Evolutionary conservation across 805 yeast genomes (phyloP).

Genomic region (Candida ulmi): DNA sequence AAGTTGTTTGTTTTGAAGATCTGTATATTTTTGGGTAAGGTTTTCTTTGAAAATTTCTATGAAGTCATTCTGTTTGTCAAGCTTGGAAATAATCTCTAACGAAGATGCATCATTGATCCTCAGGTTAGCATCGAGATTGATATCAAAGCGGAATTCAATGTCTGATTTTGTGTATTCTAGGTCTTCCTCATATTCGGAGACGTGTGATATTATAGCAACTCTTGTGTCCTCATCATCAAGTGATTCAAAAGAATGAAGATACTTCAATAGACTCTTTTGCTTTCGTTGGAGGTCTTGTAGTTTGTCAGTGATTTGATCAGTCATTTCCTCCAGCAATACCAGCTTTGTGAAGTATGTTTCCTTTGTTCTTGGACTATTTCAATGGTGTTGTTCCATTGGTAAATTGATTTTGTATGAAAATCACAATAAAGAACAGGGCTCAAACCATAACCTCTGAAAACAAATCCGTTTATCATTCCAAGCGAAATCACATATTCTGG

Average conservation of each 20-base stretch:
- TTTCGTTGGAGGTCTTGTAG: background rate
- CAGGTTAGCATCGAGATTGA: slow-evolving; percentile 5
- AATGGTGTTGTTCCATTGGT: too few relatives aligned
- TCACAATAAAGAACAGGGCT: too few relatives aligned
- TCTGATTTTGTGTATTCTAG: slow-evolving; percentile 9
- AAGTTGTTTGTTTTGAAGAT: slow-evolving; percentile 4
- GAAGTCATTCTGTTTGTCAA: slow-evolving; percentile 13
- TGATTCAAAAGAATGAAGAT: slow-evolving; percentile 6
- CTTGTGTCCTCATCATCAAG: slow-evolving; percentile 12
- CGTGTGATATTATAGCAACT: slow-evolving; percentile 9
- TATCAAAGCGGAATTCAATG: slow-evolving; percentile 16
- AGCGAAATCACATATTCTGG: too few relatives aligned
- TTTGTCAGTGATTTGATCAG: background rate
- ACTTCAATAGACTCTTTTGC: slow-evolving; percentile 9
- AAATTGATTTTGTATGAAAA: too few relatives aligned
- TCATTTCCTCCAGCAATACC: background rate
- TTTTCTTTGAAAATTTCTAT: slow-evolving; percentile 9
- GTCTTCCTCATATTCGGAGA: slow-evolving; percentile 13
- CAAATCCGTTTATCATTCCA: too few relatives aligned
- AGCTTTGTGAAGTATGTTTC: background rate
- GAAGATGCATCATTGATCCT: background rate
- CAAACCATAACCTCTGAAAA: too few relatives aligned
- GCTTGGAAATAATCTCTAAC: slow-evolving; percentile 1
- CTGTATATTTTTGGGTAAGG: slow-evolving; percentile 14
- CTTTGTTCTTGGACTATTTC: too few relatives aligned